Evolutionary conservation across 78 protist species (phyloP).

Genomic region (Acrasis kona): DNA sequence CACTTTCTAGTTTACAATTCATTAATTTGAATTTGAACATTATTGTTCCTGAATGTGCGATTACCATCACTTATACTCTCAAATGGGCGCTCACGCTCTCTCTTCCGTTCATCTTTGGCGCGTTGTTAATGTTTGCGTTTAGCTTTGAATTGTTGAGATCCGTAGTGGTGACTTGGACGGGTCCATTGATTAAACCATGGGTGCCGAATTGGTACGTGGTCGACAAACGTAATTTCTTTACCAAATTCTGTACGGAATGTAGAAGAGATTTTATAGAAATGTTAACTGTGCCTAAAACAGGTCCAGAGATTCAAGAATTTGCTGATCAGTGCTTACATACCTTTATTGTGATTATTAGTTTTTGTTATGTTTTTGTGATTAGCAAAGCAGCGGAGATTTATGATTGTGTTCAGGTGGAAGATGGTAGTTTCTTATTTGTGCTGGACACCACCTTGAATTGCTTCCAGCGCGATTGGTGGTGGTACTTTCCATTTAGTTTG

Average conservation of each 20-base stretch:
- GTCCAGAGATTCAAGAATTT: background rate
- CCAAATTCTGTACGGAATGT: background rate
- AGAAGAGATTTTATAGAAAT: background rate
- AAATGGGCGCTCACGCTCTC: background rate
- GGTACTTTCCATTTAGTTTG: background rate
- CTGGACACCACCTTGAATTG: background rate
- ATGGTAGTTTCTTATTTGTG: background rate
- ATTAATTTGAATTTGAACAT: background rate
- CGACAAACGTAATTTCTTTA: background rate
- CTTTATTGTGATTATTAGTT: background rate
- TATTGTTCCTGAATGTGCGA: background rate
- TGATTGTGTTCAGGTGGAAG: background rate
- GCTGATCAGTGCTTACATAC: background rate
- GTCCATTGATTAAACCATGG: background rate
- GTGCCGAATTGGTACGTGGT: background rate
- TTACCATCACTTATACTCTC: background rate
- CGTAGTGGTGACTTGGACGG: background rate
- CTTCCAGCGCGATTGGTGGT: background rate
- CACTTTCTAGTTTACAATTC: background rate
- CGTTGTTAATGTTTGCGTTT: background rate
- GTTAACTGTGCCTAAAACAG: background rate
- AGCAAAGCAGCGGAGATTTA: background rate
- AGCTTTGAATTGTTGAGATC: background rate
- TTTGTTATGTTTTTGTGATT: background rate
- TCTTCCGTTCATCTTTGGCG: background rate